Base-by-base conservation (phyloP, 306 rosid species). In the Leucaena leucocephala region DNA sequence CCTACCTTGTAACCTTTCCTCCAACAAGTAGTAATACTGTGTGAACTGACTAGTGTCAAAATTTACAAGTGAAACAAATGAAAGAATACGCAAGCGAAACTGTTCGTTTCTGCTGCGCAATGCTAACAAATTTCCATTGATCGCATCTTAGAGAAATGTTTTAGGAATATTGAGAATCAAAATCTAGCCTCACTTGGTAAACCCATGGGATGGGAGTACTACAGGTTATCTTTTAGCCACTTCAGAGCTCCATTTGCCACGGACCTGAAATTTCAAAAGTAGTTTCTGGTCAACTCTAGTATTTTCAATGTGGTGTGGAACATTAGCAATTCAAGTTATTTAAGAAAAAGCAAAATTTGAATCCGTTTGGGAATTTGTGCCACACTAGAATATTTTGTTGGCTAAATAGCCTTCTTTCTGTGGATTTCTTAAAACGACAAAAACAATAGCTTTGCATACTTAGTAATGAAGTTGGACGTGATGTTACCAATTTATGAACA, bases 141-240 rank as follows among this genome's bases (percentile, higher is more conserved):
- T 62, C 68, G 22, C 79, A 82, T 72, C 57, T 80, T 79, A 82
- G 71, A 55, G 76, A 75, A 82, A 74, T 77, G 72, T 72, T 74
- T 67, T 48, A 63, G 39, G 63, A 68, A 77, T 74, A 68, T 75
- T 75, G 58, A 63, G 63, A 55, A 80, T 78, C 80, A 67, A 65
- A 55, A 81, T 76, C 76, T n/a, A 81, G 72, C 77, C 42, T 76
- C 17, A 70, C 33, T 33, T 21, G 58, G 76, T 49, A 54, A 80
- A 40, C 35, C 54, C 34, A 74, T 69, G 77, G 43, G 61, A 78
- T 69, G 79, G 48, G 55, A 36, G 86, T 91, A 36, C 87, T 91
- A 95, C 40, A 93, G 90, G 72, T 93, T 95, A 81, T 95, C 98
- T 82, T 90, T 93, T 82, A 95, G 87, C 99, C 99, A 95, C 88